Evolutionary conservation across 768 basidiomycete genomes (phyloP).

Genomic region (Tubosaeta sp.): DNA sequence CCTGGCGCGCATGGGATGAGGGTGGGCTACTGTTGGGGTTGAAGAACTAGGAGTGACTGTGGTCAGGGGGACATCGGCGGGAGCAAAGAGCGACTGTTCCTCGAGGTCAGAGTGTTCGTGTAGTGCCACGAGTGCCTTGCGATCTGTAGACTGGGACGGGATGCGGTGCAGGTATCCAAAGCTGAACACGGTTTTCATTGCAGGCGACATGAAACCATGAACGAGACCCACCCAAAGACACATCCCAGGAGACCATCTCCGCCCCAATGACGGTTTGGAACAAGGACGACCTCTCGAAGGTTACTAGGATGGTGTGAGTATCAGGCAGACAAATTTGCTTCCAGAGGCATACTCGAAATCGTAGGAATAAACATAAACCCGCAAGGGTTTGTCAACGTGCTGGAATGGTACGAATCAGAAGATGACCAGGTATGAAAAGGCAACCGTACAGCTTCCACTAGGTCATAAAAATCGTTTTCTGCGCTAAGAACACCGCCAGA

Average conservation of each 20-base stretch:
- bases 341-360: slow-evolving; percentile 80
- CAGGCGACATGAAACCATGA: not conserved
- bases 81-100: slow-evolving; percentile 67
- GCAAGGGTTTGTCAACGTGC: slow-evolving; percentile 91
- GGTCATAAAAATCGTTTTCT: slow-evolving; percentile 94
- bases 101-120: slow-evolving; percentile 52
- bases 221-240: slow-evolving; percentile 76
- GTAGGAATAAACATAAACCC: slow-evolving; percentile 94
- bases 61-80: slow-evolving; percentile 47
- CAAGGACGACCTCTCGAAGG: slow-evolving; percentile 86
- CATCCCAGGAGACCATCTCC: slow-evolving; percentile 94
- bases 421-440: not conserved
- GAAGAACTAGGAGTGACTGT: slow-evolving; percentile 1
- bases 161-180: slow-evolving; percentile 93
- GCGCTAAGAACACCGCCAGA: slow-evolving; percentile 87
- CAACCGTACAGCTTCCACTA: slow-evolving; percentile 81
- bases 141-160: slow-evolving; percentile 67
- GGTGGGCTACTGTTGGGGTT: slow-evolving; percentile 23
- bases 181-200: slow-evolving; percentile 35
- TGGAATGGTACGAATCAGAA: slow-evolving; percentile 29
- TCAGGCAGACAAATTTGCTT: not conserved
- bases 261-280: slow-evolving; percentile 97
- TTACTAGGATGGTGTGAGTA: slow-evolving; percentile 48
- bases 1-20: slow-evolving; percentile 24
- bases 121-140: slow-evolving; percentile 53